phyloP scores from a whole-genome alignment of 2,329 filamentous ascomycete species.

The Diaporthe sp. region DNA sequence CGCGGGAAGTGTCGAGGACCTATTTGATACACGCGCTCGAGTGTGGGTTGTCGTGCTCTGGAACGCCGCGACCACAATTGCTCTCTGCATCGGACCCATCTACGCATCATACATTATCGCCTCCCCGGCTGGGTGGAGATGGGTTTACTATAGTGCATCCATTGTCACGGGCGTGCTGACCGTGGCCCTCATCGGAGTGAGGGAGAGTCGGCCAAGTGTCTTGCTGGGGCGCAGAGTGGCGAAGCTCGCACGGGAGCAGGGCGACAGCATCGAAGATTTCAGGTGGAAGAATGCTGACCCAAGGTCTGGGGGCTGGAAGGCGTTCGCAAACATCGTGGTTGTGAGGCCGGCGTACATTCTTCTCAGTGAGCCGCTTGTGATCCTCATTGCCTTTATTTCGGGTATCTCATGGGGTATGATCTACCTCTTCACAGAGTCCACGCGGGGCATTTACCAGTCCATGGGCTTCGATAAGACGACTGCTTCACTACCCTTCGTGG shows the following conservation, averaged over 20 bases:
- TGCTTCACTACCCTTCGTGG: conserved; percentile 55
- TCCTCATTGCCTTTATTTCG: conserved; percentile 56
- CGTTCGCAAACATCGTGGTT: conserved; percentile 54
- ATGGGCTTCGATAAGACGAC: conserved; percentile 50
- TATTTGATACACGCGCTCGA: conserved; percentile 58
- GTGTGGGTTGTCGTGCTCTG: conserved; percentile 61
- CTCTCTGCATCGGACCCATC: conserved; percentile 57
- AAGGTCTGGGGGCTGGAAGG: conserved; percentile 43
- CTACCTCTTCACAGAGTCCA: conserved; percentile 61
- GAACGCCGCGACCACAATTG: conserved; percentile 57
- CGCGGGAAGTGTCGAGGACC: conserved; percentile 62
- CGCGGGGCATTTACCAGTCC: conserved; percentile 54
- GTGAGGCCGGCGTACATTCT: conserved; percentile 56
- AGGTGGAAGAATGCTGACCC: conserved; percentile 55
- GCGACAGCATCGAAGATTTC: conserved; percentile 37
- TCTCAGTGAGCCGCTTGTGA: conserved; percentile 60
- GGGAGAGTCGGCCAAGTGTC: conserved; percentile 59
- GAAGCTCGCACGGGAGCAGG: conserved; percentile 33
- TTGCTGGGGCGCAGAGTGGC: conserved; percentile 49
- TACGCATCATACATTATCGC: conserved; percentile 54
- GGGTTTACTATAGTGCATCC: conserved; percentile 58
- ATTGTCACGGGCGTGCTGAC: conserved; percentile 51
- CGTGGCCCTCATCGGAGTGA: conserved; percentile 51
- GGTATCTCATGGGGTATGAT: conserved; percentile 59
- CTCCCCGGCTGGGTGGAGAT: conserved; percentile 52